These are phyloP conservation scores for Baorangia bicolor DNA, from an alignment of 768 basidiomycete species.

Conservation along the genomic window DNA sequence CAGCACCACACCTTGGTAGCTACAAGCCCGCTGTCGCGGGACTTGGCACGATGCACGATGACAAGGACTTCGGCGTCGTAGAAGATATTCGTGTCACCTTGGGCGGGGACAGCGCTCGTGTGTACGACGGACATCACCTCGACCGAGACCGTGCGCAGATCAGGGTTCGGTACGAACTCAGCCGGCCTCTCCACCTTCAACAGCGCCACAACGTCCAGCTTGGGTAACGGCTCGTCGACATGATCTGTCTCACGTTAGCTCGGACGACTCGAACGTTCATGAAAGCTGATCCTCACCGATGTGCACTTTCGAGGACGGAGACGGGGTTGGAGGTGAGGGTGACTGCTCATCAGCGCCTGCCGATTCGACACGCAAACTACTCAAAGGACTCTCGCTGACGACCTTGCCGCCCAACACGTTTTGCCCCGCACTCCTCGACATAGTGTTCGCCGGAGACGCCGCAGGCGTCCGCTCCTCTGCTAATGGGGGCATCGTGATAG, in stretches of 20 bases:
- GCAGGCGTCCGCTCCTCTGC: slow-evolving; percentile 66
- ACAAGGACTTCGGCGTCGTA: slow-evolving; percentile 73
- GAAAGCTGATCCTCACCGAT: slow-evolving; percentile 30
- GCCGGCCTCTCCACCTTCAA: slow-evolving; percentile 28
- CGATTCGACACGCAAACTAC: slow-evolving; percentile 9
- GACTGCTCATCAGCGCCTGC: neutral
- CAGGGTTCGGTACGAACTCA: slow-evolving; percentile 29
- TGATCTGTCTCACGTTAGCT: slow-evolving; percentile 33
- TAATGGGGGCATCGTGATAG: slow-evolving; percentile 60
- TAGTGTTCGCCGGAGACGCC: slow-evolving; percentile 52
- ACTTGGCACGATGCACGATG: slow-evolving; percentile 69
- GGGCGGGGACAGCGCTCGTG: slow-evolving; percentile 45
- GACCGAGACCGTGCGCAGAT: slow-evolving; percentile 62
- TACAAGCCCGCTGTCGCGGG: slow-evolving; percentile 61
- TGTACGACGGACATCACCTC: slow-evolving; percentile 65
- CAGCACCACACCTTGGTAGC: slow-evolving; percentile 75
- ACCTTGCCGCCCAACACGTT: slow-evolving; percentile 1
- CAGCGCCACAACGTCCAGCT: slow-evolving; percentile 49
- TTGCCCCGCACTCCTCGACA: slow-evolving; percentile 36
- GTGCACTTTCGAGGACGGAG: slow-evolving; percentile 24
- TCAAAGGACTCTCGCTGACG: slow-evolving; percentile 10
- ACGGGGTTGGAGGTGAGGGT: neutral
- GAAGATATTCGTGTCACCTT: slow-evolving; percentile 52
- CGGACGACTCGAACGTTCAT: neutral
- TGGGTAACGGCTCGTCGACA: slow-evolving; percentile 44